phyloP scores from a whole-genome alignment of 192 early-diverging fungal genomes.

The Coemansia sp. region DNA sequence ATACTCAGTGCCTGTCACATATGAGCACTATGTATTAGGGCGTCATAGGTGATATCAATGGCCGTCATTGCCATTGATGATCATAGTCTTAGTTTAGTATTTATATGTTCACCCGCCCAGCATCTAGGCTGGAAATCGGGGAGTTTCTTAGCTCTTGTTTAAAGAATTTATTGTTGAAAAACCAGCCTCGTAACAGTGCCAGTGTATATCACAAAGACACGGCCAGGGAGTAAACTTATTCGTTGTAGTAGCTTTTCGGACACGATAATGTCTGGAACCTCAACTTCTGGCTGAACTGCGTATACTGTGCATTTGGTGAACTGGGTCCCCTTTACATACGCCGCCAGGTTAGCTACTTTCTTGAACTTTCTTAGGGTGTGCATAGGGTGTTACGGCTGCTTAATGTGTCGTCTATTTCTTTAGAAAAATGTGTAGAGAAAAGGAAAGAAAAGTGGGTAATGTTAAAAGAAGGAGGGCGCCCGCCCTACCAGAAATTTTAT shows the following conservation, averaged over 20 bases:
- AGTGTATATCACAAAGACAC: not conserved
- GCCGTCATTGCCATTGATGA: too few relatives aligned
- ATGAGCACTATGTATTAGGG: too few relatives aligned
- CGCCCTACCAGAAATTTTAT: not conserved
- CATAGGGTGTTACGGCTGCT: not conserved
- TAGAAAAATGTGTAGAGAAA: not conserved
- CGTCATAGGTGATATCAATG: too few relatives aligned
- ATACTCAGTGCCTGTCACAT: not conserved
- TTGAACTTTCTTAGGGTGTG: not conserved
- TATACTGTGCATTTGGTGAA: not conserved
- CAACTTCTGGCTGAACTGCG: not conserved
- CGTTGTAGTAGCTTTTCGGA: too few relatives aligned
- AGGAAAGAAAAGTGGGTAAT: not conserved
- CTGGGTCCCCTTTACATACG: not conserved
- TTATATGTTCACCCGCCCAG: too few relatives aligned
- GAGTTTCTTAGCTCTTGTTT: too few relatives aligned
- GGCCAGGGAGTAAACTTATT: not conserved
- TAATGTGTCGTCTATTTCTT: not conserved
- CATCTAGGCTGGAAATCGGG: too few relatives aligned
- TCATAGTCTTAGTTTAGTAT: too few relatives aligned
- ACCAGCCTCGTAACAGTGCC: not conserved
- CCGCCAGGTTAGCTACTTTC: not conserved
- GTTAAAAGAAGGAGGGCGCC: not conserved
- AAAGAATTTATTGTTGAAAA: too few relatives aligned
- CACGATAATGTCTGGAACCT: not conserved